Evolutionary conservation across 2,329 filamentous ascomycete species (phyloP).

Genomic region (Thermomyces lanuginosus): DNA sequence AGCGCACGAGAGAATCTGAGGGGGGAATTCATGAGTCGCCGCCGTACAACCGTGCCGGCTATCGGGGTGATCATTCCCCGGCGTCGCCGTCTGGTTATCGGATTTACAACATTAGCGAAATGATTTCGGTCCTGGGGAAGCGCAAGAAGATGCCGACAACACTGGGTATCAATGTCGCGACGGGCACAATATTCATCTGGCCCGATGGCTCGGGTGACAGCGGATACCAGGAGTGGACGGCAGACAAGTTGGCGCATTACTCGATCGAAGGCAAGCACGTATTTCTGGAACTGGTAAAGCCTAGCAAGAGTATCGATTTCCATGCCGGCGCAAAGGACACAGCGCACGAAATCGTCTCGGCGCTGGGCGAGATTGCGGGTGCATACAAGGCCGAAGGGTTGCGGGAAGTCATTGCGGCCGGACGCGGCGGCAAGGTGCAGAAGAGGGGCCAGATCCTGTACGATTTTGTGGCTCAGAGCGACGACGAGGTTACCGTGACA

Average conservation of each 20-base stretch:
- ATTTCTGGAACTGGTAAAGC: constrained; percentile 79
- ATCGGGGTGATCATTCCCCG: constrained; percentile 29
- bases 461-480: constrained; percentile 90
- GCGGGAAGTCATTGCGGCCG: constrained; percentile 70
- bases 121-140: constrained; percentile 92
- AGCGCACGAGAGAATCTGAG: constrained; percentile 21
- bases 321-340: constrained; percentile 96
- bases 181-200: constrained; percentile 76
- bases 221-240: constrained; percentile 79
- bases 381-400: constrained; percentile 66
- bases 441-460: constrained; percentile 82
- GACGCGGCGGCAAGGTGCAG: constrained; percentile 46
- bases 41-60: constrained; percentile 36
- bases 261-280: constrained; percentile 97
- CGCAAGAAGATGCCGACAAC: constrained; percentile 98
- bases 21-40: constrained; percentile 35
- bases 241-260: constrained; percentile 91
- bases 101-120: constrained; percentile 93
- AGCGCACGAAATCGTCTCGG: constrained; percentile 77
- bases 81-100: constrained; percentile 67
- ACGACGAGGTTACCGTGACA: constrained; percentile 87
- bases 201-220: constrained; percentile 66
- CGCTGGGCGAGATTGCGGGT: constrained; percentile 76
- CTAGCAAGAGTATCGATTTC: constrained; percentile 90
- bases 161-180: constrained; percentile 77